phyloP scores from a whole-genome alignment of 768 basidiomycete genomes.

The Boletus fagicola region DNA sequence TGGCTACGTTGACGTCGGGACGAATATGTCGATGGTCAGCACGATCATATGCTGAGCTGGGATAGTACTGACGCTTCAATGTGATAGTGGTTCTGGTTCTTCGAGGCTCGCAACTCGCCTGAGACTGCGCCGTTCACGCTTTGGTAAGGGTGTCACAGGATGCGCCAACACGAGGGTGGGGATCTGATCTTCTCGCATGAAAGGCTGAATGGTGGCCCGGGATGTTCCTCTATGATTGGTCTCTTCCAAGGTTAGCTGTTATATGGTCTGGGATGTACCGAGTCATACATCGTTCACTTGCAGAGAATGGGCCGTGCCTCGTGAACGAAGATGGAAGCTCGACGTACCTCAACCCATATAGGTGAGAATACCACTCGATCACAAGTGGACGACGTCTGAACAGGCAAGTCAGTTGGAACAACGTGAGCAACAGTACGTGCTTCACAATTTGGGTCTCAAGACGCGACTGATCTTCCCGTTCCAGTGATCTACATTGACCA shows the following conservation, averaged over 20 bases:
- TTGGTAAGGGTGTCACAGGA: slow-evolving; percentile 39
- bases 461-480: neutral
- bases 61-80: slow-evolving; percentile 1
- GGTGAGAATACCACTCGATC: slow-evolving; percentile 32
- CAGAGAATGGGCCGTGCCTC: slow-evolving; percentile 63
- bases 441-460: neutral
- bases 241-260: slow-evolving; percentile 54
- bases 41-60: neutral
- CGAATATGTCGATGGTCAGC: slow-evolving; percentile 57
- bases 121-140: slow-evolving; percentile 65
- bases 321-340: slow-evolving; percentile 54
- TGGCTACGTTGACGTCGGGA: slow-evolving; percentile 59
- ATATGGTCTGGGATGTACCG: neutral
- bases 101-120: slow-evolving; percentile 57
- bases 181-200: slow-evolving; percentile 2
- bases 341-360: slow-evolving; percentile 59
- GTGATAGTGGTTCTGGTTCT: slow-evolving; percentile 72
- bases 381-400: neutral
- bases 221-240: slow-evolving; percentile 63
- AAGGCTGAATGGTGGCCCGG: slow-evolving; percentile 61
- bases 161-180: too few relatives aligned
- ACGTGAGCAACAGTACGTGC: slow-evolving; percentile 57
- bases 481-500: slow-evolving; percentile 71
- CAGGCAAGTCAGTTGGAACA: slow-evolving; percentile 56
- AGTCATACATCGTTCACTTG: neutral